Percentiles rank a stretch among this genome's conserved stretches.
These are phyloP conservation scores for Emmonsiellopsis sp. DNA, from an alignment of 2,329 filamentous ascomycete species.

Conservation along the genomic window DNA sequence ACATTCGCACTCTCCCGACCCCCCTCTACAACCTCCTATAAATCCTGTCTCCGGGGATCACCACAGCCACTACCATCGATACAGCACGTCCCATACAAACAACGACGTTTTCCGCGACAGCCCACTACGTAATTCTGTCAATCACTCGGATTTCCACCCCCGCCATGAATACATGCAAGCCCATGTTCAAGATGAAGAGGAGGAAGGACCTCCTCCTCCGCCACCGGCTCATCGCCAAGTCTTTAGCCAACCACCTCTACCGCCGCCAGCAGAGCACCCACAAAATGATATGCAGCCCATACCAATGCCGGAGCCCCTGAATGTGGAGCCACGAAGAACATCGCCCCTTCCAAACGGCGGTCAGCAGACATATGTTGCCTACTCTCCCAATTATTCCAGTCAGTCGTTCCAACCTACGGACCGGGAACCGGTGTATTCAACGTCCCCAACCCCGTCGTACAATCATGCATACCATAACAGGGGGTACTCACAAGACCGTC, in stretches of 20 bases:
- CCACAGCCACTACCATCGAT: constrained; percentile 8
- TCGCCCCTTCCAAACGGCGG: constrained; percentile 5
- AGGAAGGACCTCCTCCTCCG: constrained; percentile 21
- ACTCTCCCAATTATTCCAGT: constrained; percentile 9
- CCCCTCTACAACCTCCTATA: background rate
- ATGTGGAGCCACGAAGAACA: constrained; percentile 10
- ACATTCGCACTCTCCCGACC: background rate
- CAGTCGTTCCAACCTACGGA: constrained; percentile 5
- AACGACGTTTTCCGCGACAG: constrained; percentile 18
- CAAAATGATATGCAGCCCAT: constrained; percentile 9
- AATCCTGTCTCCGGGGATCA: constrained; percentile 2
- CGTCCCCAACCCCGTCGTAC: constrained; percentile 16
- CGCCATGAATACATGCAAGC: constrained; percentile 9
- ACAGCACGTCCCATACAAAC: constrained; percentile 14
- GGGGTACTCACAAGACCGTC: constrained; percentile 16
- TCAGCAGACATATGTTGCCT: constrained; percentile 10
- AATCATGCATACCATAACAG: constrained; percentile 15
- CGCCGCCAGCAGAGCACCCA: constrained; percentile 4
- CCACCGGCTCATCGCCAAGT: constrained; percentile 23
- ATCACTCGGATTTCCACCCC: constrained; percentile 14
- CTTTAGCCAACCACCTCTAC: constrained; percentile 9
- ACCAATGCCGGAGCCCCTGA: constrained; percentile 17
- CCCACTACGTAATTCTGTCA: constrained; percentile 19
- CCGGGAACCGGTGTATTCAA: constrained; percentile 11
- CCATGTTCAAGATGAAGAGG: constrained; percentile 10